Conservation (phyloP, 176 grass and related monocot species). For the Alloteropsis semialata region DNA sequence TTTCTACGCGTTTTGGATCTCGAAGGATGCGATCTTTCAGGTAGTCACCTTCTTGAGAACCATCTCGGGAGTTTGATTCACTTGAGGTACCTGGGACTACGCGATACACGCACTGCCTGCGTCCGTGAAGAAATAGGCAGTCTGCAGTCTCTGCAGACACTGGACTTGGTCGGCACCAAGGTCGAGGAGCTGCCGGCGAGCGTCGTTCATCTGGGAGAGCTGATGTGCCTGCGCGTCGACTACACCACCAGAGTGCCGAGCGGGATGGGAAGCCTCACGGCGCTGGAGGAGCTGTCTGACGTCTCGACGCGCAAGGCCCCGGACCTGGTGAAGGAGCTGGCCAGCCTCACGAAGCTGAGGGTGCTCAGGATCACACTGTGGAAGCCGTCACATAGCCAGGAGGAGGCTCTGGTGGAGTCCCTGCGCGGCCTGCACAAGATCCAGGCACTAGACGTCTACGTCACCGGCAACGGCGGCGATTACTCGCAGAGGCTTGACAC, state of each 20-base stretch:
- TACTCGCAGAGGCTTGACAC: neutral
- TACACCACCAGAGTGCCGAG: neutral
- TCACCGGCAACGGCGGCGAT: neutral
- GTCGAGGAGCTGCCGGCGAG: neutral
- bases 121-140: neutral
- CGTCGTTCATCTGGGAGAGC: neutral
- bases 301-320: neutral
- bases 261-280: neutral
- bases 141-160: neutral
- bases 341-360: neutral
- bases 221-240: neutral
- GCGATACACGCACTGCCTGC: neutral
- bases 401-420: neutral
- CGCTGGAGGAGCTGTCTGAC: slow-evolving; percentile 3
- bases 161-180: neutral
- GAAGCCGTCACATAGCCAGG: neutral
- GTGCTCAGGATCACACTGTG: neutral
- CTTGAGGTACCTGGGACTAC: neutral
- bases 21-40: slow-evolving; percentile 7
- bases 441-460: neutral
- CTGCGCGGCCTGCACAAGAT: neutral
- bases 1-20: neutral
- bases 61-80: neutral
- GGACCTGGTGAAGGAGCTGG: neutral
- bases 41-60: neutral